Base-by-base conservation (phyloP, 2,329 filamentous ascomycete species). In the Hymenoscyphus repandus region DNA sequence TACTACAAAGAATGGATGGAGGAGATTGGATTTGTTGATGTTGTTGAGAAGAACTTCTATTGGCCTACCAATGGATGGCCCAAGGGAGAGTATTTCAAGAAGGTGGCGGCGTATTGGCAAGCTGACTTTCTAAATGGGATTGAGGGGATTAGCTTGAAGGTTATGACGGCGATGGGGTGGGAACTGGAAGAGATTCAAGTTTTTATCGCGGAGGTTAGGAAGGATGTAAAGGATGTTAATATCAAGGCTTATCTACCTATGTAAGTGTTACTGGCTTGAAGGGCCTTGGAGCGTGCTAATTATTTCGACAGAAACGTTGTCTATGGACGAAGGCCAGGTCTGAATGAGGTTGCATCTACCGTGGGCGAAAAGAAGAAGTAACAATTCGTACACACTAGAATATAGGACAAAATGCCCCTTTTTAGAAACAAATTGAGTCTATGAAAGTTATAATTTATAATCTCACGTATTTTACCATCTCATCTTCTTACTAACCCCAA, bases 21-120 rank as follows among this genome's bases (percentile, higher is more conserved):
- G 20, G 70, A 74, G 10, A 74, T 71, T 2, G 79, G 78, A 0
- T 82, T 82, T 55, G 72, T 75, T 6, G 74, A 81, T 45, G 70
- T 82, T 12, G 69, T 72, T 13, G 71, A 81, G 59, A 67, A 65
- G 13, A 58, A 75, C 2, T 79, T 75, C 62, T 78, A 76, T 60
- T 69, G 79, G 45, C 79, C 79, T 0, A 70, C 74, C 45, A 78
- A 76, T 33, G 68, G 68, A 6, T 82, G 79, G 79, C 67, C 78
- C 1, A 74, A 72, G 53, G 66, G 58, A 4, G 45, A 52, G 18
- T 52, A 47, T 18, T 44, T 58, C 50, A 63, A 61, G 51, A 40
- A 11, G 6, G 27, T 62, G 15, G 61, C 56, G 2, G 51, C 45
- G 5, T 66, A 58, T 52, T 66, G 60, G 44, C 54, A 62, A 5